These are phyloP conservation scores for Aureobasidium sp. DNA, from an alignment of 2,329 filamentous ascomycete genomes.

Conservation along the genomic window DNA sequence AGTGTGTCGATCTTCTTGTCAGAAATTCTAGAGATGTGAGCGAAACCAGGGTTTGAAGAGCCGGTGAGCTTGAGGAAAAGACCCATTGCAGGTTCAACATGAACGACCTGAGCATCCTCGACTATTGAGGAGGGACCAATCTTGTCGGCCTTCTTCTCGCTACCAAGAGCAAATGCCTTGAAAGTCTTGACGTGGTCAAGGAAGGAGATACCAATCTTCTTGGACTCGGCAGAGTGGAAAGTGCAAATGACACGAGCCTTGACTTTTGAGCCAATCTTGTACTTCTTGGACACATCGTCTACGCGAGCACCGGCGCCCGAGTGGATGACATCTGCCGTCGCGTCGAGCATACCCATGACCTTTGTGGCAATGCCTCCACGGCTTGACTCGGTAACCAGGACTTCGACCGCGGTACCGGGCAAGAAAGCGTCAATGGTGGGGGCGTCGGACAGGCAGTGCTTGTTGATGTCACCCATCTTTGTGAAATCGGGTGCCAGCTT, in stretches of 20 bases:
- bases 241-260: constrained; percentile 84
- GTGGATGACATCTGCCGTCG: constrained; percentile 84
- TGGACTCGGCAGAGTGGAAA: constrained; percentile 69
- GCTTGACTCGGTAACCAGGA: constrained; percentile 71
- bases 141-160: constrained; percentile 26
- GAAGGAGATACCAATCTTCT: constrained; percentile 81
- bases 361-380: constrained; percentile 76
- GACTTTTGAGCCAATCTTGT: constrained; percentile 75
- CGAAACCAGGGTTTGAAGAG: constrained; percentile 69
- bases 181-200: constrained; percentile 64
- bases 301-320: constrained; percentile 64
- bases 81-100: constrained; percentile 73
- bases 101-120: constrained; percentile 69
- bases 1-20: constrained; percentile 84
- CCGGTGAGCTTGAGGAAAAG: constrained; percentile 70
- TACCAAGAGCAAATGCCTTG: constrained; percentile 50
- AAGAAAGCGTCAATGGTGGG: constrained; percentile 85
- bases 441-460: constrained; percentile 63
- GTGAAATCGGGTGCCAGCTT: constrained; percentile 68
- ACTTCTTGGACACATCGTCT: constrained; percentile 66
- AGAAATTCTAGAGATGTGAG: constrained; percentile 87
- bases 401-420: constrained; percentile 82
- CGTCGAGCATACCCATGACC: constrained; percentile 84
- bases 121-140: constrained; percentile 69
- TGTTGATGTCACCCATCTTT: constrained; percentile 61